Evolutionary conservation across 2,329 filamentous ascomycete species (phyloP), one percentile per base, ranked within the genome.

Genomic region (Aspergillus arachidicola): DNA sequence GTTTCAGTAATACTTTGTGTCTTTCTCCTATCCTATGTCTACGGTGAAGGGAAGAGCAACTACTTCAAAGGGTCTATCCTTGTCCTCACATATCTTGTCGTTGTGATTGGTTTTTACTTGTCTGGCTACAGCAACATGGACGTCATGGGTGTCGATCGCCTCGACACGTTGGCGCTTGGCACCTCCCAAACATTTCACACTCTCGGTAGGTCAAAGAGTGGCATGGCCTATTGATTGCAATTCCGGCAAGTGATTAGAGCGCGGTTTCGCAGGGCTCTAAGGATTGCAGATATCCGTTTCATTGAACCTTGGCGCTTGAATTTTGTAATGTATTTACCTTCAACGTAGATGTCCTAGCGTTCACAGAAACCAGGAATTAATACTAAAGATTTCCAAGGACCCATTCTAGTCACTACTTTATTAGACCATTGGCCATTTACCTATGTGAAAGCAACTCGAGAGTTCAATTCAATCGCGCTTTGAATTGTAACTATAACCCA

Each of bases 41-140:
- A 98, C 72, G 92, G 94, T 58, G 95, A 99, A 80, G 95, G 95
- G 46, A 99, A 99, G 87, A 98, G 94, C 83, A 99, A 99, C 79
- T 99, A 99, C 80, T 99, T 99, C 87, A 99, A 99, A 82, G 95
- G 95, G 58, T 96, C 92, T 68, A 97, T 98, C 70, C 84, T 99
- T 58, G 88, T 98, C 67, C 83, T 99, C 57, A 95, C 92, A 38
- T 99, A 99, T 76, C 79, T 98, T 28, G 95, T 98, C 32, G 93
- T 99, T 56, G 83, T 97, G 32, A 87, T 92, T 51, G 95, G 95
- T 1, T 99, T 96, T 82, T 98, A 93, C 80, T 91, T 96, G 63
- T 93, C 92, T 58, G 86, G 87, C 28, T 90, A 85, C 73, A 85
- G 82, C 66, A 84, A 85, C 66, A 77, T 85, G 62, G 81, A 85